phyloP scores from a whole-genome alignment of 1,284 basidiomycete species.

The Ustilago sp. region DNA sequence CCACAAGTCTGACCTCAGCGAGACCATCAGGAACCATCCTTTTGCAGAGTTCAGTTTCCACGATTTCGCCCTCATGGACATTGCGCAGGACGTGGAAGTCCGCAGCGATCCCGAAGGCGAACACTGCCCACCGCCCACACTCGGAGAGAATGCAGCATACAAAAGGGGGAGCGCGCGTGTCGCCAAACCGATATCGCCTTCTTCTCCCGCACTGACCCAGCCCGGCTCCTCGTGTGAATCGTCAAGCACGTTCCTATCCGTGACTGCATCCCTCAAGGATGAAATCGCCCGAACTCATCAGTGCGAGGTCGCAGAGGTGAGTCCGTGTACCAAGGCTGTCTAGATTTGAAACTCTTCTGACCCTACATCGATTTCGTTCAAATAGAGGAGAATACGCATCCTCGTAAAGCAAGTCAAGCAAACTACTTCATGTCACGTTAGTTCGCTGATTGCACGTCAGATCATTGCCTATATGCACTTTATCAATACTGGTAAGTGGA shows the following conservation, averaged over 20 bases:
- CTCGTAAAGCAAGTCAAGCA: slow-evolving; percentile 6
- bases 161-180: neutral
- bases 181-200: neutral
- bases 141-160: neutral
- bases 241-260: slow-evolving; percentile 13
- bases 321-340: neutral
- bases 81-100: neutral
- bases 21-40: slow-evolving; percentile 5
- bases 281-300: slow-evolving; percentile 1
- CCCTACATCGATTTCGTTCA: neutral
- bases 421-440: slow-evolving; percentile 11
- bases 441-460: slow-evolving; percentile 18
- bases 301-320: slow-evolving; percentile 20
- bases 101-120: neutral
- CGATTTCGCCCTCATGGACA: neutral
- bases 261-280: slow-evolving; percentile 15
- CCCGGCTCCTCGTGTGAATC: slow-evolving; percentile 7
- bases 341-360: no score
- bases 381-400: slow-evolving; percentile 7
- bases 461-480: slow-evolving; percentile 26
- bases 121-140: neutral
- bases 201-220: neutral
- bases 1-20: slow-evolving; percentile 7
- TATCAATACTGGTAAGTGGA: slow-evolving; percentile 23
- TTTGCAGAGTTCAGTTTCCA: slow-evolving; percentile 10